phyloP scores from a whole-genome alignment of 176 grass and related monocot species.

The Lolium multiflorum region DNA sequence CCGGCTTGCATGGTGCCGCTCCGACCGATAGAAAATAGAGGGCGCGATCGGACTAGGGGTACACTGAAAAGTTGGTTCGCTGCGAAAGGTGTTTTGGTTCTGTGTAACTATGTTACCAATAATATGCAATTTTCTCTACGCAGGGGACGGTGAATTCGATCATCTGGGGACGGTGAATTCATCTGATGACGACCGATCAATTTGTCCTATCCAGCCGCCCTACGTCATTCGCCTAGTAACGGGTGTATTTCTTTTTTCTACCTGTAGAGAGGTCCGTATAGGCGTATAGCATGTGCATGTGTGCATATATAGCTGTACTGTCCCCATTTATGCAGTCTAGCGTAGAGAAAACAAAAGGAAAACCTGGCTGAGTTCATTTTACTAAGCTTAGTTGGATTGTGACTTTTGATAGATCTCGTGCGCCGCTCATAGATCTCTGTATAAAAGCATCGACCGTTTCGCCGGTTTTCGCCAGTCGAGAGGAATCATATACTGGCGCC shows the following conservation, averaged over 20 bases:
- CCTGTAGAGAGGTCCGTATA: neutral
- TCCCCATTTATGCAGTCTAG: neutral
- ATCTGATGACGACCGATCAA: neutral
- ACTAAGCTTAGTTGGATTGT: neutral
- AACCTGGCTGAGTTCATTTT: neutral
- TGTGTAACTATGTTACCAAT: no score
- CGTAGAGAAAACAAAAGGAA: neutral
- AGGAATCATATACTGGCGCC: neutral
- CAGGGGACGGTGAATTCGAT: no score
- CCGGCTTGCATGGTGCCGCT: no score
- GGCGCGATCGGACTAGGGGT: no score
- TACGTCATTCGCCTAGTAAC: slow-evolving; percentile 20
- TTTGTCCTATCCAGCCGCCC: slow-evolving; percentile 36
- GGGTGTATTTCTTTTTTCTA: neutral
- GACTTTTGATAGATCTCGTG: neutral
- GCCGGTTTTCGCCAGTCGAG: neutral
- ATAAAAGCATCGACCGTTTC: neutral
- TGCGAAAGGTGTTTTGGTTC: no score
- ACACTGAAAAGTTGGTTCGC: no score
- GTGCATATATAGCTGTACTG: neutral
- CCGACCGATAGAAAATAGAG: no score
- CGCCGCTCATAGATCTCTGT: neutral
- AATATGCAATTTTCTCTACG: no score
- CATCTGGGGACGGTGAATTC: no score
- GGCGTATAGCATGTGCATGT: neutral